Evolutionary conservation across 1,284 basidiomycete species (phyloP), one percentile per base, ranked within the genome.

Genomic region (Papiliotrema laurentii): DNA sequence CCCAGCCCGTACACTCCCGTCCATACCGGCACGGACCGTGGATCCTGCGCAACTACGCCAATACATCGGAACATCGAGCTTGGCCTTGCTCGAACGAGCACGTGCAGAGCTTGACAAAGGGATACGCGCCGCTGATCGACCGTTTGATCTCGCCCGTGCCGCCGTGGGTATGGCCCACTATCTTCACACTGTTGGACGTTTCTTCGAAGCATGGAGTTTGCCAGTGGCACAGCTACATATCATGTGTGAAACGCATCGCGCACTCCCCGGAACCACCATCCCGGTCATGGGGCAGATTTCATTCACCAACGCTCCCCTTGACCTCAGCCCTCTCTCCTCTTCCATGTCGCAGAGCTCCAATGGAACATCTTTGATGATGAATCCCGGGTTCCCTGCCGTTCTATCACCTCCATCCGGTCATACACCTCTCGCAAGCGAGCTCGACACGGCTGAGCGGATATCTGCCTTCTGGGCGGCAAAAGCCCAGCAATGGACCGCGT

Each of bases 381-480:
- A 28, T 31, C 41, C 41, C 27, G n/a, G n/a, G n/a, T n/a, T 31
- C 9, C 30, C 30, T 31, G 30, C 30, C 9, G 30, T 9, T 16
- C 16, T 16, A 31, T 31, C 16, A 9, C 9, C 9, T 31, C 30
- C 9, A 16, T 31, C 9, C 9, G 30, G 30, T 31, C 9, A 31
- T 16, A 31, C 9, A 31, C 9, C 9, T 9, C 16, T 31, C 16
- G 30, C 30, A 9, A 16, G 30, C 36, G 54, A 59, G 47, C 61
- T 68, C 28, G 60, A 68, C 19, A 25, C 66, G 2, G 61, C 61
- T 5, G 67, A 69, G 36, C 41, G 67, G 28, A 54, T 56, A 4
- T 53, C 56, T 49, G 57, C 61, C 0, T 69, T 68, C 40, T 69
- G 67, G 67, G 63, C 64, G 27, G 60, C 61, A 11, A 69, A 69